Evolutionary conservation across 2,329 filamentous ascomycete genomes (phyloP), one percentile per base, ranked within the genome.

Genomic region (Fusarium praegraminearum): DNA sequence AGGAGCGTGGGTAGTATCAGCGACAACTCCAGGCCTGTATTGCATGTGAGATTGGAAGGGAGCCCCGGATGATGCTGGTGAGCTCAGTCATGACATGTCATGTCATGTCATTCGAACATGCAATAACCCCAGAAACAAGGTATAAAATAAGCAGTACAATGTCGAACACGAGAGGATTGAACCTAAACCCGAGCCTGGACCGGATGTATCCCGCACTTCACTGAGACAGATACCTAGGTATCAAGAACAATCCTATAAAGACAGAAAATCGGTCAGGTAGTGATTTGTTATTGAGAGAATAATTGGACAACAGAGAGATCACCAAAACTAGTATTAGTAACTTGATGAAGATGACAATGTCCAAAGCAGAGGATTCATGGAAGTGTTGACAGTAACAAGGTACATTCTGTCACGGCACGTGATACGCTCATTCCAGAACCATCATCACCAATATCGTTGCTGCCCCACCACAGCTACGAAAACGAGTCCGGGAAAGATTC

Each of bases 401-500:
- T 30, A 54, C 35, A 24, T 35, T 30, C 32, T 13, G 12, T 30
- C 15, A 30, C 20, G 40, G 44, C 58, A 62, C 58, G 58, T 62
- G 58, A 62, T 61, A 41, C 33, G 18, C 35, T 28, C 36, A 40
- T 13, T 51, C 16, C 24, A 40, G 22, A 18, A 40, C 49, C 24
- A 44, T 33, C 32, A 26, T 52, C 49, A 52, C 33, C 36, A 32
- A 16, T 24, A 44, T 47, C n/a, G 8, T 35, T 30, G 54, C 35
- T 15, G 46, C 61, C 57, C 67, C 67, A 59, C 67, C n/a, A 33
- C 12, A 64, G 62, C 67, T 57, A 52, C 24, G 26, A 44, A 38
- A 52, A 18, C 24, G n/a, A 52, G 35, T 9, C 10, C 4, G 3
- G 32, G 44, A 51, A 63, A 52, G 66, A 69, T 33, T 41, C 26